Percentiles rank a stretch among this genome's conserved stretches.
Conservation (phyloP, 2,329 filamentous ascomycete species). For the Xylariales sp. region DNA sequence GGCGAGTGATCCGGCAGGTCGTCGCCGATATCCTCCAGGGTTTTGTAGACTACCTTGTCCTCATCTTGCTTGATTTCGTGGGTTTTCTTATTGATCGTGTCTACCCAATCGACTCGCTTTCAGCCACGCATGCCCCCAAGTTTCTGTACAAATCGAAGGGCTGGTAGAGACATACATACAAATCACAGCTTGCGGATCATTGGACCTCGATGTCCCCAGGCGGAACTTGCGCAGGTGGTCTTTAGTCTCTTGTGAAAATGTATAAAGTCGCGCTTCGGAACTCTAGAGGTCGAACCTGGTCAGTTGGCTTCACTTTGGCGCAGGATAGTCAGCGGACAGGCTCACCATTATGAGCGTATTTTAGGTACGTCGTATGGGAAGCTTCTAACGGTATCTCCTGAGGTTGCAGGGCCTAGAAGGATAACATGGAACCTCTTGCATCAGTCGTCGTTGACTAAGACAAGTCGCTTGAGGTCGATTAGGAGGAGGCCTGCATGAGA, state of each 20-base stretch:
- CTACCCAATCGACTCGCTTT: too few species aligned
- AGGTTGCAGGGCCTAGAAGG: too few species aligned
- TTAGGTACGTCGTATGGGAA: too few species aligned
- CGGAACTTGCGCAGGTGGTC: slow-evolving; percentile 92
- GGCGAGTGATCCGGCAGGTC: slow-evolving; percentile 91
- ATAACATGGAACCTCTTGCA: too few species aligned
- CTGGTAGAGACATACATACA: slow-evolving; percentile 61
- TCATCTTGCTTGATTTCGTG: slow-evolving; percentile 85
- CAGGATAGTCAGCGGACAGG: too few species aligned
- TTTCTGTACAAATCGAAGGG: slow-evolving; percentile 10
- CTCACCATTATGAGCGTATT: too few species aligned
- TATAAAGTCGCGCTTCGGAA: slow-evolving; percentile 86
- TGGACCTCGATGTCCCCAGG: slow-evolving; percentile 80
- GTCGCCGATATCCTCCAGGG: slow-evolving; percentile 75
- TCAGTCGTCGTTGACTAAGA: too few species aligned
- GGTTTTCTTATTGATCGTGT: slow-evolving; percentile 84
- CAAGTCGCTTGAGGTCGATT: too few species aligned
- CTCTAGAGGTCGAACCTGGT: slow-evolving; percentile 32
- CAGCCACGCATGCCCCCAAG: too few species aligned
- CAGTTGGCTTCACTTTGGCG: too few species aligned
- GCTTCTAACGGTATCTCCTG: too few species aligned
- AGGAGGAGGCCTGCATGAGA: too few species aligned
- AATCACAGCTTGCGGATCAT: slow-evolving; percentile 84
- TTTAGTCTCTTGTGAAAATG: slow-evolving; percentile 86
- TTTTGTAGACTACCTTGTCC: slow-evolving; percentile 70